These are phyloP conservation scores for Helichrysum umbraculigerum DNA, from an alignment of 129 eudicot species.

Conservation along the genomic window DNA sequence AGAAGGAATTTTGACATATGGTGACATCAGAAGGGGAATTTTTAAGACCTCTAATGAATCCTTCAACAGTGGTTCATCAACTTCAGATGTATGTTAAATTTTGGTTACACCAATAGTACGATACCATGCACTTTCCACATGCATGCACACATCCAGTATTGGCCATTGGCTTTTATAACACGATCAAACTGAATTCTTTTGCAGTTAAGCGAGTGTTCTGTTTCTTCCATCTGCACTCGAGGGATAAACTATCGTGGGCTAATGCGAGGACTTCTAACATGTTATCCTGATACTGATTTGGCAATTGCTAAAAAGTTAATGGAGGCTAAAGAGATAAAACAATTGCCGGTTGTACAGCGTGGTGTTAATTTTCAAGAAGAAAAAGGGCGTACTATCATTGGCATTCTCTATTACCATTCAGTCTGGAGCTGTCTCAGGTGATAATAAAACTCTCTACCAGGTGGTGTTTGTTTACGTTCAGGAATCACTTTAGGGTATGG, in stretches of 20 bases:
- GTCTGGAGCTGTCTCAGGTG: constrained; percentile 81
- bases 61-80: constrained; percentile 38
- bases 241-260: constrained; percentile 83
- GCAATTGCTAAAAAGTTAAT: constrained; percentile 83
- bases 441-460: too few species aligned
- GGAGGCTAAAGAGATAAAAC: constrained; percentile 95
- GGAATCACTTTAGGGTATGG: too few species aligned
- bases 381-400: constrained; percentile 59
- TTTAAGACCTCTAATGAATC: constrained; percentile 42
- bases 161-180: constrained; percentile 2
- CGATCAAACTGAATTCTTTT: constrained; percentile 18
- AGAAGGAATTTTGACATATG: constrained; percentile 86
- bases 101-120: too few species aligned
- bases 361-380: constrained; percentile 58
- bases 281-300: constrained; percentile 92
- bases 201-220: constrained; percentile 64
- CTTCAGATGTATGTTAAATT: constrained; percentile 57
- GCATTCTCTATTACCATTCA: constrained; percentile 69
- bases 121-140: not conserved
- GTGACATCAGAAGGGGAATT: constrained; percentile 67
- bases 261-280: constrained; percentile 84
- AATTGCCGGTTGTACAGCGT: constrained; percentile 82
- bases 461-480: too few species aligned
- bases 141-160: too few species aligned
- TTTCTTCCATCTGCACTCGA: constrained; percentile 74